Evolutionary conservation across 495 filamentous ascomycete species (phyloP).

Genomic region (Hyaloscypha bicolor): DNA sequence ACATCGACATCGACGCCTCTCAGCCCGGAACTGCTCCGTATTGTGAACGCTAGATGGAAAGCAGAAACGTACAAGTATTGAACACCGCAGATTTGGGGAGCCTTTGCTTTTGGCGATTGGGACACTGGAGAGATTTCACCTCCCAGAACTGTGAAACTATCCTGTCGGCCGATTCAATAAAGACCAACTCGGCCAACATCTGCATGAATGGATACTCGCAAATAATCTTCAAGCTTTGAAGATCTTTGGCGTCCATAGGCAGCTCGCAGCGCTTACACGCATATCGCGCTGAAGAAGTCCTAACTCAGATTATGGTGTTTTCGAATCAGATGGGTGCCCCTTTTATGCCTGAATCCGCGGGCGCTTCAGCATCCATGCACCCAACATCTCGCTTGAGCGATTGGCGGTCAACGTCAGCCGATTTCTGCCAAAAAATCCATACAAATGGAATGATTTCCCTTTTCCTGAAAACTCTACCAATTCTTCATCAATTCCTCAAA

Average conservation of each 20-base stretch:
- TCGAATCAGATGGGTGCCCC: constrained; percentile 27
- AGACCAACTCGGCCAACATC: background rate
- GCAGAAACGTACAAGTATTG: background rate
- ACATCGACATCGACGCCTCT: background rate
- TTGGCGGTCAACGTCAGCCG: constrained; percentile 22
- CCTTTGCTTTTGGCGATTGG: too few relatives aligned
- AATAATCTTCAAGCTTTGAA: background rate
- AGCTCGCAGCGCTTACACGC: constrained; percentile 26
- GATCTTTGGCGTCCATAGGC: constrained; percentile 1
- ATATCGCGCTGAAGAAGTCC: constrained; percentile 24
- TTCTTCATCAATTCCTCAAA: background rate
- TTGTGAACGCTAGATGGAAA: background rate
- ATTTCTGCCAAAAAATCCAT: constrained; percentile 17
- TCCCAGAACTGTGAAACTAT: too few relatives aligned
- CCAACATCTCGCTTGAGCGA: background rate
- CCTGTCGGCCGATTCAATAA: background rate
- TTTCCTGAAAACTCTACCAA: background rate
- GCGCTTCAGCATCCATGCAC: constrained; percentile 27
- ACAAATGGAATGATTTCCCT: constrained; percentile 24
- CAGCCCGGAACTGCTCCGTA: background rate
- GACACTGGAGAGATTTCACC: too few relatives aligned
- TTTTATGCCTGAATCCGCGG: constrained; percentile 20
- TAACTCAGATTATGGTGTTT: constrained; percentile 10
- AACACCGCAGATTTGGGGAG: too few relatives aligned
- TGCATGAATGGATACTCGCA: background rate